Evolutionary conservation across 805 yeast species (phyloP).

Genomic region (Suhomyces pyralidae): DNA sequence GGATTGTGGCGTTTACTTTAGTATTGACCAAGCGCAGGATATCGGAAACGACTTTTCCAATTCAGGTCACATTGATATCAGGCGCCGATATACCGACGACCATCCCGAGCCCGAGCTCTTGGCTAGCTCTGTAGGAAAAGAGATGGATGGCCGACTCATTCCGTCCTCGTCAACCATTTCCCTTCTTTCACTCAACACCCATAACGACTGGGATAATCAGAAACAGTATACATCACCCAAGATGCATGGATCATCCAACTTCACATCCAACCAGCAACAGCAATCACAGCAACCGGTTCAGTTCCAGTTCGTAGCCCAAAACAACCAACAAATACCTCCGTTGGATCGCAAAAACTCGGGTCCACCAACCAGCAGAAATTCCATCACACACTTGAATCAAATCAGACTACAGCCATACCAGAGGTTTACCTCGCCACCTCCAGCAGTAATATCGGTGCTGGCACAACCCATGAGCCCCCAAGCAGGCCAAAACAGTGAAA

Average conservation of each 20-base stretch:
- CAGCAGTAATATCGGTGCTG: constrained; percentile 5
- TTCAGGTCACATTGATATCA: constrained; percentile 2
- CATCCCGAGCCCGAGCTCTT: constrained; percentile 45
- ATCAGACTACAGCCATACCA: constrained; percentile 39
- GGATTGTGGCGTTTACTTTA: constrained; percentile 2
- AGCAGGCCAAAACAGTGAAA: constrained; percentile 4
- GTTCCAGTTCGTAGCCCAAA: neutral
- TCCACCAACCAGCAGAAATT: constrained; percentile 16
- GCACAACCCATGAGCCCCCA: constrained; percentile 2
- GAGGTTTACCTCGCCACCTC: constrained; percentile 31
- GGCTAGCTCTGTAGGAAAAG: constrained; percentile 43
- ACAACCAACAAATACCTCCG: neutral
- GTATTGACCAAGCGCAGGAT: constrained; percentile 11
- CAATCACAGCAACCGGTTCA: constrained; percentile 1
- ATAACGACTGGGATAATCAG: constrained; percentile 7
- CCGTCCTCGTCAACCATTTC: constrained; percentile 45
- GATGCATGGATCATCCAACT: neutral
- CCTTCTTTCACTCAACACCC: constrained; percentile 30
- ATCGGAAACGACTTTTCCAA: constrained; percentile 5
- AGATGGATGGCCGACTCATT: constrained; percentile 36
- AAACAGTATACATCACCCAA: constrained; percentile 1
- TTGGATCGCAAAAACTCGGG: constrained; percentile 18
- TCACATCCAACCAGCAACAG: constrained; percentile 6
- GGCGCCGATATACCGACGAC: constrained; percentile 20
- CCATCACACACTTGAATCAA: constrained; percentile 26